These are phyloP conservation scores for Senna siamea DNA, from an alignment of 306 rosid species.

Conservation along the genomic window DNA sequence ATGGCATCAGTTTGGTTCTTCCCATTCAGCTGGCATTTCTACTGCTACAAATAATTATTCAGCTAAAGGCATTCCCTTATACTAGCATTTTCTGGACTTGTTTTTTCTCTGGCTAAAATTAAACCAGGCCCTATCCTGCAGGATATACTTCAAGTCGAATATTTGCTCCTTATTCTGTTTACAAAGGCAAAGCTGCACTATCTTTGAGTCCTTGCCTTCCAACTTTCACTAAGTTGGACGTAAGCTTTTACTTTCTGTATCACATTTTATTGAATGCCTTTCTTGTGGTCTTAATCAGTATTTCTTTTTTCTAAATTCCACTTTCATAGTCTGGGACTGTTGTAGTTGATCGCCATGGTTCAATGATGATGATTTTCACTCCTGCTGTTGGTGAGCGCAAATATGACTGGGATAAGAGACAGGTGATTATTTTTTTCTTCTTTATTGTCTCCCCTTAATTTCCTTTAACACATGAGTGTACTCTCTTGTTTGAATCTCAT, in stretches of 20 bases:
- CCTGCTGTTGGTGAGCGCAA: constrained; percentile 63
- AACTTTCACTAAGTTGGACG: constrained; percentile 76
- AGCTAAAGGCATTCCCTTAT: constrained; percentile 56
- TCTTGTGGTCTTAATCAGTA: constrained; percentile 11
- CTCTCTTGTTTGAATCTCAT: constrained; percentile 5
- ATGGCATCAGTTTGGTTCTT: constrained; percentile 30
- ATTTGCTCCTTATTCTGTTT: constrained; percentile 72
- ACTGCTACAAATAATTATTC: constrained; percentile 51
- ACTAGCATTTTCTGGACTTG: constrained; percentile 3
- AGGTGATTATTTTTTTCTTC: constrained; percentile 32
- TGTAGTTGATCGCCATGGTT: constrained; percentile 66
- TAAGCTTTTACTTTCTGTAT: constrained; percentile 36
- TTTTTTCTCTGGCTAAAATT: constrained; percentile 1
- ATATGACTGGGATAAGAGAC: constrained; percentile 60
- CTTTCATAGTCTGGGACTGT: constrained; percentile 57
- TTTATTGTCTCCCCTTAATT: constrained; percentile 1
- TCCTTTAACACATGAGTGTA: background rate
- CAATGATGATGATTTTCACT: constrained; percentile 54
- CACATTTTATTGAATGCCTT: constrained; percentile 7
- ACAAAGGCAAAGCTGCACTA: constrained; percentile 92
- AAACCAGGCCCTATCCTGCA: constrained; percentile 37
- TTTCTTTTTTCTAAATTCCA: constrained; percentile 27
- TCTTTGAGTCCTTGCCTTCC: constrained; percentile 76
- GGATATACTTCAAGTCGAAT: constrained; percentile 54
- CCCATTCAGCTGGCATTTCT: constrained; percentile 50